These are phyloP conservation scores for Ophiostoma australiae DNA, from an alignment of 2,329 filamentous ascomycete species.

Conservation along the genomic window DNA sequence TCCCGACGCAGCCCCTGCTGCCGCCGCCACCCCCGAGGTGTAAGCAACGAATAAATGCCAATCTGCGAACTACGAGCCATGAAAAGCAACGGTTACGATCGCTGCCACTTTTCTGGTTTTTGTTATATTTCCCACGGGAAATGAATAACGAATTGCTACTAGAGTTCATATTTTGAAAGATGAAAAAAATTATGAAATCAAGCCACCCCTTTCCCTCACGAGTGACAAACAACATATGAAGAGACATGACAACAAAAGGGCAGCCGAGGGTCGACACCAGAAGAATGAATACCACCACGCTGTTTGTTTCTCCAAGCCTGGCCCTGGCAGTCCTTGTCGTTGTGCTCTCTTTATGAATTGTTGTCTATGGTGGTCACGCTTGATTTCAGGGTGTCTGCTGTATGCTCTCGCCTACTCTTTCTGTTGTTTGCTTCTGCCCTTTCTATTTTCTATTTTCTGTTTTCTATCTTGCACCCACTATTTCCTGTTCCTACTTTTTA, in stretches of 20 bases:
- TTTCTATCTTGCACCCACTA: neutral
- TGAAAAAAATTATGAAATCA: neutral
- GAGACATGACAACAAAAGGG: neutral
- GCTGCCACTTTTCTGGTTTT: neutral
- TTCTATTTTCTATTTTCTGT: neutral
- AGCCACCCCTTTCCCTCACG: neutral
- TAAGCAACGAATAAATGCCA: slow-evolving; percentile 17
- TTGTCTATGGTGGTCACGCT: neutral
- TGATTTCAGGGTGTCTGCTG: neutral
- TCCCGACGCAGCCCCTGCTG: slow-evolving; percentile 15
- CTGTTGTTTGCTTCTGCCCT: slow-evolving; percentile 4
- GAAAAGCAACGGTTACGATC: neutral
- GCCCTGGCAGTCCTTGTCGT: neutral
- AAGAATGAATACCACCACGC: neutral
- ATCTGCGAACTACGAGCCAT: neutral
- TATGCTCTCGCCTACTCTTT: slow-evolving; percentile 5
- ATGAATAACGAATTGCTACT: neutral
- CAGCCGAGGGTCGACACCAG: neutral
- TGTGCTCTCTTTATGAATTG: neutral
- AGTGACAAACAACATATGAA: neutral
- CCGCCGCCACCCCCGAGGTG: slow-evolving; percentile 20
- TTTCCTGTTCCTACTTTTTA: neutral
- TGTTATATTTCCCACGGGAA: neutral
- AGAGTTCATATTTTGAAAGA: slow-evolving; percentile 16
- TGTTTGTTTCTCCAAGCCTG: neutral